Evolutionary conservation across 225 moss, liverwort and hornwort species (phyloP).

Genomic region (Sphagnum tenellum): DNA sequence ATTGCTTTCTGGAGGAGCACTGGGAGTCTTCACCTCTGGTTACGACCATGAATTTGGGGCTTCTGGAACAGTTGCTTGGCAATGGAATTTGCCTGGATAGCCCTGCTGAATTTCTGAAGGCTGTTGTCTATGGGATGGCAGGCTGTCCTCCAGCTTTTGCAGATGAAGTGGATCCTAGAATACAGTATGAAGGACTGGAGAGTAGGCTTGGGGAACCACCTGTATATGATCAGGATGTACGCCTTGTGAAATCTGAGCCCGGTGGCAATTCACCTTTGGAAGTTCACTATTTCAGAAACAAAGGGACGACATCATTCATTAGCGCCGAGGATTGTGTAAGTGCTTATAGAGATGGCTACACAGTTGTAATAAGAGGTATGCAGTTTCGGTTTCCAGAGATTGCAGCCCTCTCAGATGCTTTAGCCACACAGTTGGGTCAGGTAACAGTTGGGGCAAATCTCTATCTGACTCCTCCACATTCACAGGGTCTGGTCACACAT

Average conservation of each 20-base stretch:
- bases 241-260: slow-evolving; percentile 15
- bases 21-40: slow-evolving; percentile 32
- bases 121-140: slow-evolving; percentile 36
- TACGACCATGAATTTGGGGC: slow-evolving; percentile 3
- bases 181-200: slow-evolving; percentile 37
- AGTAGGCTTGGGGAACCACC: slow-evolving; percentile 40
- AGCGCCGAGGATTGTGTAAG: slow-evolving; percentile 37
- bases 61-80: slow-evolving; percentile 8
- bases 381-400: slow-evolving; percentile 61
- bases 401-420: slow-evolving; percentile 28
- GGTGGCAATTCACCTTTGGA: slow-evolving; percentile 13
- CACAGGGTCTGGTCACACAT: slow-evolving; percentile 72
- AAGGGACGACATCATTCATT: slow-evolving; percentile 8
- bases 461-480: slow-evolving; percentile 65
- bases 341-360: slow-evolving; percentile 51
- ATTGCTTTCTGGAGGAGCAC: slow-evolving; percentile 27
- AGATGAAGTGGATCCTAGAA: slow-evolving; percentile 41
- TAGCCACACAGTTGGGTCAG: slow-evolving; percentile 60
- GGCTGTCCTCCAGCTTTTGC: slow-evolving; percentile 53
- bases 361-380: slow-evolving; percentile 65
- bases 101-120: slow-evolving; percentile 23
- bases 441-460: slow-evolving; percentile 81
- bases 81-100: slow-evolving; percentile 19
- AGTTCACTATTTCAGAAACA: slow-evolving; percentile 19
- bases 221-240: slow-evolving; percentile 17